Percentiles rank a stretch among this genome's conserved stretches.
phyloP scores from a whole-genome alignment of 169 alveolate genomes.

The Besnoitia besnoiti region DNA sequence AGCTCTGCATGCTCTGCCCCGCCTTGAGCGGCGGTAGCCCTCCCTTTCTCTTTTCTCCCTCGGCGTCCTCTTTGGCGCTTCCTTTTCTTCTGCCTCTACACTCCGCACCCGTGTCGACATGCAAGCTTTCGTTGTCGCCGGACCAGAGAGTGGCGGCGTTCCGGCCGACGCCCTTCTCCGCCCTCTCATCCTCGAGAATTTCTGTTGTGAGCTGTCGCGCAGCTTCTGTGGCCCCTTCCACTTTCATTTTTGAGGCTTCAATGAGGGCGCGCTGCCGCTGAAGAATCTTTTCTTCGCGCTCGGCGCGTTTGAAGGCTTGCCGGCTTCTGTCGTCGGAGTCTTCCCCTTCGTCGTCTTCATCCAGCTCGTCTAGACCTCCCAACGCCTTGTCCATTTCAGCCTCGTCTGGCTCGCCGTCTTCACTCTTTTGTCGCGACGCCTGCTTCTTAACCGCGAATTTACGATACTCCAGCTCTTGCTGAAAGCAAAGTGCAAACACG shows the following conservation, averaged over 20 bases:
- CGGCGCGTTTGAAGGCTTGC: neutral
- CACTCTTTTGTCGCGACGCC: neutral
- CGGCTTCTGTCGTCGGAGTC: neutral
- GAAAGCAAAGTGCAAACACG: neutral
- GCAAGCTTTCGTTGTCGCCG: neutral
- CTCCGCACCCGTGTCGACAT: neutral
- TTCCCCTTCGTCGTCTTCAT: neutral
- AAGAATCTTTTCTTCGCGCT: neutral
- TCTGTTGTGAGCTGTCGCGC: neutral
- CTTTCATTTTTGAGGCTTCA: neutral
- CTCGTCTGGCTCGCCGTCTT: neutral
- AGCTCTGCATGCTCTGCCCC: constrained; percentile 1
- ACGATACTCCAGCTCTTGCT: constrained; percentile 24
- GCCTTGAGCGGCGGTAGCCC: neutral
- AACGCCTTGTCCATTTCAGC: neutral
- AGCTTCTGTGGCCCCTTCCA: neutral
- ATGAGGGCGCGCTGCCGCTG: neutral
- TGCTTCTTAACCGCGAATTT: neutral
- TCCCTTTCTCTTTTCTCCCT: neutral
- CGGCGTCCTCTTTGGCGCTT: neutral
- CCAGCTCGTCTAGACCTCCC: neutral
- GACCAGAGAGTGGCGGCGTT: neutral
- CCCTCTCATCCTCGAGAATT: neutral
- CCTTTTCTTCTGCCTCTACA: neutral
- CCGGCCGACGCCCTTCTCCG: neutral